These are phyloP conservation scores for Suillus ampliporus DNA, from an alignment of 768 basidiomycete genomes.

Conservation along the genomic window DNA sequence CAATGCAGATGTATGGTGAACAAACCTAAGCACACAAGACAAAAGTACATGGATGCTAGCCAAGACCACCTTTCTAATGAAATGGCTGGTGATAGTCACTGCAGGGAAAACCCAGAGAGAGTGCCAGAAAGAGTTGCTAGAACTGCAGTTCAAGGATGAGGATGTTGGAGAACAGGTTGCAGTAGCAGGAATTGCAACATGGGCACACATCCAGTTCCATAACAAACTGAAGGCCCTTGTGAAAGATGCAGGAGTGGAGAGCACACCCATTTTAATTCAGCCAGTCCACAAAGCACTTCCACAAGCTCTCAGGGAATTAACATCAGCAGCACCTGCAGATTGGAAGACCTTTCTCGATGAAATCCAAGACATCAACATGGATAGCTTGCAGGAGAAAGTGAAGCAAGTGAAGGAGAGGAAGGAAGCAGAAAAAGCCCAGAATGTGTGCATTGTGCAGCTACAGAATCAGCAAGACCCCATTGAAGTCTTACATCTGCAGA, in stretches of 20 bases:
- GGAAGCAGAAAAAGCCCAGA: too few species aligned
- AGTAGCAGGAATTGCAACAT: background rate
- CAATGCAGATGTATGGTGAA: background rate
- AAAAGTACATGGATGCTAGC: background rate
- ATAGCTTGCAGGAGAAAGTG: background rate
- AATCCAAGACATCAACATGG: background rate
- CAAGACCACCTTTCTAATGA: background rate
- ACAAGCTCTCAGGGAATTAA: background rate
- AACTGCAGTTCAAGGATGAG: background rate
- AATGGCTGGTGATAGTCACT: background rate
- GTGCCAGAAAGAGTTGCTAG: background rate
- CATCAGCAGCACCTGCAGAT: background rate
- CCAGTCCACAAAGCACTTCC: background rate
- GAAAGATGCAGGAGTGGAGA: background rate
- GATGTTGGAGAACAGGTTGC: background rate
- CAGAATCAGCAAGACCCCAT: too few species aligned
- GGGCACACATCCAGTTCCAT: background rate
- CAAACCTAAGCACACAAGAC: background rate
- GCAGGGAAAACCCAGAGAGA: background rate
- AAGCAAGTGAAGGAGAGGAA: too few species aligned
- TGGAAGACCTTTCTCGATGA: background rate
- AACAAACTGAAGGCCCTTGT: background rate
- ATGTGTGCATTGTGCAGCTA: too few species aligned
- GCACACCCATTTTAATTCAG: background rate
- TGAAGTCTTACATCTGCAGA: too few species aligned